Conservation (phyloP, 441 rosid species). For the Pelargonium citronellum region DNA sequence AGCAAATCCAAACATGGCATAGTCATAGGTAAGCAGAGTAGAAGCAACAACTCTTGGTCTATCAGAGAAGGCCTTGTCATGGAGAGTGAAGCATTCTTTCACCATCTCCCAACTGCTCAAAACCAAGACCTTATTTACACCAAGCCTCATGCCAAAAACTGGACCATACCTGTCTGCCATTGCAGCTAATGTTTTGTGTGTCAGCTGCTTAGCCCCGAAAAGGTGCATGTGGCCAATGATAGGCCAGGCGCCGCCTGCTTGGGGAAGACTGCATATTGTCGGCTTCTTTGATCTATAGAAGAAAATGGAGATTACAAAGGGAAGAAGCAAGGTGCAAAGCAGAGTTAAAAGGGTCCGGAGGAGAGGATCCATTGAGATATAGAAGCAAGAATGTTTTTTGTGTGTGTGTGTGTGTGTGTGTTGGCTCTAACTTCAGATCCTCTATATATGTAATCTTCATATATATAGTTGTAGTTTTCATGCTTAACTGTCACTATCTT, state of each 20-base stretch:
- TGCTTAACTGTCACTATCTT: no score
- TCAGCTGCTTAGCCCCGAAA: constrained; percentile 19
- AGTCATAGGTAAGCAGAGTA: no score
- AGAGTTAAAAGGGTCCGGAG: background rate
- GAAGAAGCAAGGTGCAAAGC: background rate
- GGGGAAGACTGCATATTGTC: constrained; percentile 7
- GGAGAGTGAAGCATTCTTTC: no score
- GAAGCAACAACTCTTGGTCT: no score
- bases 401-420: no score
- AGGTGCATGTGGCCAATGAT: constrained; percentile 24
- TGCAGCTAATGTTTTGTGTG: constrained; percentile 22
- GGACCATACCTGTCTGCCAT: constrained; percentile 25
- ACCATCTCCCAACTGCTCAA: constrained; percentile 5
- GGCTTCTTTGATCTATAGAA: constrained; percentile 20
- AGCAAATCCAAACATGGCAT: no score
- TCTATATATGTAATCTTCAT: no score
- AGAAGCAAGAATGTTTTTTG: no score
- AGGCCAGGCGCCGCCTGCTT: constrained; percentile 24
- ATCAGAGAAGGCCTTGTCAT: no score
- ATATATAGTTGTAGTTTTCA: no score
- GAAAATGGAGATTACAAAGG: constrained; percentile 14
- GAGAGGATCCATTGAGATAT: no score
- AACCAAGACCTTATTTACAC: constrained; percentile 3
- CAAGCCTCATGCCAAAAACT: constrained; percentile 20
- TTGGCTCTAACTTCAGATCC: no score